Percentiles rank a stretch among this genome's conserved stretches.
Evolutionary conservation across 1,284 basidiomycete species (phyloP).

Genomic region (Anthracocystis setariae): DNA sequence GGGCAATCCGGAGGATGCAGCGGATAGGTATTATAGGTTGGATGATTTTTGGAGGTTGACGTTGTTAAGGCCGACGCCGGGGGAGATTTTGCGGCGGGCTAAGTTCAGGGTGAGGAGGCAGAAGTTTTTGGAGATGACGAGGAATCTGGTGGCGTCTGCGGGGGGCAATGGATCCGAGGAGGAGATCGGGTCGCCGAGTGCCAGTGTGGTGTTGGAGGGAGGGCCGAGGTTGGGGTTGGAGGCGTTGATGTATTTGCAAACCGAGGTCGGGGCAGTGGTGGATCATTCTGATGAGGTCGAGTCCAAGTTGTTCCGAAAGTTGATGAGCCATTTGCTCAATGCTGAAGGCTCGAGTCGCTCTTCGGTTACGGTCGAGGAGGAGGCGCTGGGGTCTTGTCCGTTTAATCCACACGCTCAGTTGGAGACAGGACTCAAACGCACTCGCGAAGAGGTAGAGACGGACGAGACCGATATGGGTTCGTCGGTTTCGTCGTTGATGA

Average conservation of each 20-base stretch:
- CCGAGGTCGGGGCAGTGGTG: conserved; percentile 64
- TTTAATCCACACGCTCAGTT: conserved; percentile 22
- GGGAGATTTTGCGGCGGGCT: conserved; percentile 63
- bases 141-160: conserved; percentile 20
- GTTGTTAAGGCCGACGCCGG: conserved; percentile 60
- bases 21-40: conserved; percentile 45
- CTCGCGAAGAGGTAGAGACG: conserved; percentile 37
- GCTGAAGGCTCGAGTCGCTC: conserved; percentile 14
- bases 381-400: conserved; percentile 24
- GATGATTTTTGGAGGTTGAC: conserved; percentile 66
- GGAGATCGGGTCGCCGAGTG: background rate
- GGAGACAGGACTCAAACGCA: conserved; percentile 29
- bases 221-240: conserved; percentile 51
- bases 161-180: conserved; percentile 34
- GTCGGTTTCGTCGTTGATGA: conserved; percentile 43
- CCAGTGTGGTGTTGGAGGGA: conserved; percentile 8
- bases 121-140: conserved; percentile 61
- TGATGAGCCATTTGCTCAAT: conserved; percentile 64
- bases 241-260: conserved; percentile 68
- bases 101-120: conserved; percentile 67
- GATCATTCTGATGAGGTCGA: conserved; percentile 63
- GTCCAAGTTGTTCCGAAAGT: conserved; percentile 60
- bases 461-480: conserved; percentile 42
- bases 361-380: conserved; percentile 5
- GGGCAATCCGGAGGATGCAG: conserved; percentile 61